A percentile compares a stretch with the other conserved stretches of the same genome.
Conservation (phyloP, 129 eudicot species). For the Saposhnikovia divaricata region DNA sequence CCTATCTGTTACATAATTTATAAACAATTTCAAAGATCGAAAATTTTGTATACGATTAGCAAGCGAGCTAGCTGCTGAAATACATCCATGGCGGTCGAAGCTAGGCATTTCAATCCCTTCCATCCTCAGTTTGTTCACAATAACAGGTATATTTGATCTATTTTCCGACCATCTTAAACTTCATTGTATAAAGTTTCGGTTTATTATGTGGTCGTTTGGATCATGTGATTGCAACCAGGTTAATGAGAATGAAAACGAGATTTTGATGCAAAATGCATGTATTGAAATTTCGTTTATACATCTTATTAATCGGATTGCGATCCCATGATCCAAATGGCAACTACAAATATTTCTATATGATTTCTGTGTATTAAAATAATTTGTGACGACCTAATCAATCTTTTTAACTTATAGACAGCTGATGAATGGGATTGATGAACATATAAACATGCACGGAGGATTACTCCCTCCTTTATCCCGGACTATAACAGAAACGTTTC, state of each 20-base stretch:
- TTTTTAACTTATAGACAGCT: constrained; percentile 19
- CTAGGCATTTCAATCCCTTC: constrained; percentile 37
- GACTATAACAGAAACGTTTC: constrained; percentile 22
- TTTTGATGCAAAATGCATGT: no score
- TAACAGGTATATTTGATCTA: constrained; percentile 27
- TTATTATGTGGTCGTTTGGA: no score
- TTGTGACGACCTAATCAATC: no score
- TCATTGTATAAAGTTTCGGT: background rate
- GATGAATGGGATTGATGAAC: constrained; percentile 15
- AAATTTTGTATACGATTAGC: background rate
- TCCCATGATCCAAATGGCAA: no score
- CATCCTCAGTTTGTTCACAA: constrained; percentile 30
- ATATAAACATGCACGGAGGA: constrained; percentile 16
- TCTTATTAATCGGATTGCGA: no score
- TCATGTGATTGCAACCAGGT: no score
- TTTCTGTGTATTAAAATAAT: background rate
- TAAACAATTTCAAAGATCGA: background rate
- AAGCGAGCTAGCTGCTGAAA: background rate
- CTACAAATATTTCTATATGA: background rate
- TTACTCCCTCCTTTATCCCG: constrained; percentile 20
- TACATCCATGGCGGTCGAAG: constrained; percentile 55
- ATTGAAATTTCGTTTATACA: no score
- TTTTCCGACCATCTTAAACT: background rate
- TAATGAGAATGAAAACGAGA: no score
- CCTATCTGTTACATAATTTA: background rate